Conservation (phyloP, 768 basidiomycete genomes). For the Trametes cingulata region DNA sequence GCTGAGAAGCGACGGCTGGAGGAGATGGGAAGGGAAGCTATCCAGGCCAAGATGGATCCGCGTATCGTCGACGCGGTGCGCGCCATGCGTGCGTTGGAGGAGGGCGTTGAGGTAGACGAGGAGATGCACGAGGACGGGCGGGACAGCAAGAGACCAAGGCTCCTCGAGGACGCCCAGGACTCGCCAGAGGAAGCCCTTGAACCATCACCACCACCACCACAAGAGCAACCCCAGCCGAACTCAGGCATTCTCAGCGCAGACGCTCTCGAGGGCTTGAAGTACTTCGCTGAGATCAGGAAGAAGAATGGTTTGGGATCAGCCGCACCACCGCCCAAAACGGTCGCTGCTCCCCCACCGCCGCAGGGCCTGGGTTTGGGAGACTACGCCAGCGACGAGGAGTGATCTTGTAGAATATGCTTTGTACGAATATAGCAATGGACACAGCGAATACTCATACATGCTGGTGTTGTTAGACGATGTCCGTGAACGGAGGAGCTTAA, state of each 20-base stretch:
- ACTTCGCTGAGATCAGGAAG: constrained; percentile 86
- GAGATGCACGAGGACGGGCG: constrained; percentile 39
- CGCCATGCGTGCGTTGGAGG: constrained; percentile 84
- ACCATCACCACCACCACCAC: constrained; percentile 28
- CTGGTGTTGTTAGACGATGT: constrained; percentile 2
- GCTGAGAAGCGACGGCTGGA: constrained; percentile 83
- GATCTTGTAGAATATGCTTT: constrained; percentile 11
- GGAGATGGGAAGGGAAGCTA: constrained; percentile 83
- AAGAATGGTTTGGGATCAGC: constrained; percentile 46
- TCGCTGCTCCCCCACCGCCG: constrained; percentile 35
- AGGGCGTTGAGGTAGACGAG: constrained; percentile 52
- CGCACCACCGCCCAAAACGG: constrained; percentile 26
- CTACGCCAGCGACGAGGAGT: constrained; percentile 75
- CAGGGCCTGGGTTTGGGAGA: constrained; percentile 64
- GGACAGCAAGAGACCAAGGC: constrained; percentile 37
- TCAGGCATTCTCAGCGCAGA: constrained; percentile 76
- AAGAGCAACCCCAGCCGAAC: constrained; percentile 39
- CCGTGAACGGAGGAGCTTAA: neutral
- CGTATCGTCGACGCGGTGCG: constrained; percentile 88
- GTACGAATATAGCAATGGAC: constrained; percentile 18
- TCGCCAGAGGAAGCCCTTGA: constrained; percentile 15
- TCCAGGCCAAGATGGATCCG: constrained; percentile 82
- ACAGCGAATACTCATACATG: constrained; percentile 19
- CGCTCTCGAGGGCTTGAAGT: constrained; percentile 86
- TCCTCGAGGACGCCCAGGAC: constrained; percentile 30